These are phyloP conservation scores for Ascochyta rabiei DNA, from an alignment of 2,329 filamentous ascomycete species.

Conservation along the genomic window DNA sequence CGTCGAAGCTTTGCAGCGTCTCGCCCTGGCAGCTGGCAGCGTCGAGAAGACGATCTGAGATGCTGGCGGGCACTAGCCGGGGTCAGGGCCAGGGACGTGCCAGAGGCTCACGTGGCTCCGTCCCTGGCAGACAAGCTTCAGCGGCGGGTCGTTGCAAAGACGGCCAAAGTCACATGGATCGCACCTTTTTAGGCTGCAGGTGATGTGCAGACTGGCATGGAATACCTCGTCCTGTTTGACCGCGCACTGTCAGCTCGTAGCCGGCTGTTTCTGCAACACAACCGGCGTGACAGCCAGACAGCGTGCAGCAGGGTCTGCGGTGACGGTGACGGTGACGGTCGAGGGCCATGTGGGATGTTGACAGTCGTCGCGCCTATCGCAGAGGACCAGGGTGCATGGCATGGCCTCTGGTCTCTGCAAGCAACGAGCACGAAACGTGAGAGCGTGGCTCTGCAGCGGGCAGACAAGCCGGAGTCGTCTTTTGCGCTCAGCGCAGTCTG, in stretches of 20 bases:
- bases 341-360: conserved; percentile 8
- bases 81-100: neutral
- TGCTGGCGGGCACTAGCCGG: conserved; percentile 5
- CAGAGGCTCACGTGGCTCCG: conserved; percentile 6
- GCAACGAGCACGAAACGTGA: neutral
- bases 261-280: too few relatives aligned
- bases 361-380: conserved; percentile 3
- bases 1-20: neutral
- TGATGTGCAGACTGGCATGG: too few relatives aligned
- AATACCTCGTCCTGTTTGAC: too few relatives aligned
- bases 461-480: conserved; percentile 3
- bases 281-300: neutral
- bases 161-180: too few relatives aligned
- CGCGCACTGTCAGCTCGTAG: too few relatives aligned
- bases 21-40: conserved; percentile 1
- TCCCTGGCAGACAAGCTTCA: too few relatives aligned
- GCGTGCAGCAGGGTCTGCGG: neutral
- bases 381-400: neutral
- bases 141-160: too few relatives aligned
- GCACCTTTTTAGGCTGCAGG: too few relatives aligned
- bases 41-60: conserved; percentile 2
- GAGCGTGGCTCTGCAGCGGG: neutral
- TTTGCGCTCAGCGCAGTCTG: conserved; percentile 1
- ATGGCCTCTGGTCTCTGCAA: neutral
- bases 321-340: neutral